These are phyloP conservation scores for Naganishia vaughanmartiniae DNA, from an alignment of 768 basidiomycete genomes.

Conservation along the genomic window DNA sequence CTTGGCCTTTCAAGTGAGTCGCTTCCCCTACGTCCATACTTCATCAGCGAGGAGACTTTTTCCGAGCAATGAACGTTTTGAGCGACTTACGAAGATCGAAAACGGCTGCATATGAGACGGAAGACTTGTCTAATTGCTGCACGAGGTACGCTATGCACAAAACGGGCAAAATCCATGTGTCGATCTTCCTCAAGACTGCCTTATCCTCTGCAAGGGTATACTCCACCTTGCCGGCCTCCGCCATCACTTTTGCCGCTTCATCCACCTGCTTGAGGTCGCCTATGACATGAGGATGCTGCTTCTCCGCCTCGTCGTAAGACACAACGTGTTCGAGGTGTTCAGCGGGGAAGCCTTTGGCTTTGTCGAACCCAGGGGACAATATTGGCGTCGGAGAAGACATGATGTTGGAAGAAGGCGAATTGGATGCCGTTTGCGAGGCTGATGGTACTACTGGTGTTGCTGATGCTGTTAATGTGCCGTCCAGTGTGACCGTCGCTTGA, in stretches of 20 bases:
- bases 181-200: constrained; percentile 39
- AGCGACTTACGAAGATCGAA: constrained; percentile 37
- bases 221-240: constrained; percentile 23
- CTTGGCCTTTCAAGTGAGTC: constrained; percentile 51
- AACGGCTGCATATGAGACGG: constrained; percentile 58
- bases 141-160: constrained; percentile 1
- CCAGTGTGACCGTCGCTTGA: no score
- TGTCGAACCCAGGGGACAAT: neutral
- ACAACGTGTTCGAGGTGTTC: constrained; percentile 8
- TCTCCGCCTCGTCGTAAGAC: neutral
- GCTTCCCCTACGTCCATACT: constrained; percentile 32
- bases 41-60: neutral
- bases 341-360: neutral
- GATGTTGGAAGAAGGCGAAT: neutral
- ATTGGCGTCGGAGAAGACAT: neutral
- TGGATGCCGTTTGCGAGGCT: no score
- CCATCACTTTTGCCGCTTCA: constrained; percentile 8
- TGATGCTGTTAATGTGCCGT: no score
- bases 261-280: neutral
- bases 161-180: constrained; percentile 23
- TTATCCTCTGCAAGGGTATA: constrained; percentile 37
- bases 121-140: constrained; percentile 51
- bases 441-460: no score
- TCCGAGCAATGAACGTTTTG: neutral
- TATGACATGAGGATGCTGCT: neutral